These are phyloP conservation scores for Fragaria ananassa DNA, from an alignment of 306 rosid genomes.

Conservation along the genomic window DNA sequence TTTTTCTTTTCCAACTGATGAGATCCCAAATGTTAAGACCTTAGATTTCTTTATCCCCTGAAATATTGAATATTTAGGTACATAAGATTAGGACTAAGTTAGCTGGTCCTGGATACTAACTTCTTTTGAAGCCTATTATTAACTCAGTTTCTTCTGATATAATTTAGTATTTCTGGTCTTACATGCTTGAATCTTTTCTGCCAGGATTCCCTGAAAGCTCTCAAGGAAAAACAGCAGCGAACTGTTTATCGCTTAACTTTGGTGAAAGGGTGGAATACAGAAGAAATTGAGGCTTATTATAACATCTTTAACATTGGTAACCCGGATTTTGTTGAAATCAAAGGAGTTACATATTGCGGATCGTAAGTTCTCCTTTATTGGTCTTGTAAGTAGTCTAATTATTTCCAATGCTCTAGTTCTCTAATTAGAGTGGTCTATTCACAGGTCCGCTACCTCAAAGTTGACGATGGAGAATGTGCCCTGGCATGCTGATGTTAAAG, in stretches of 20 bases:
- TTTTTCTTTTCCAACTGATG: background rate
- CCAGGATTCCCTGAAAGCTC: slow-evolving; percentile 85
- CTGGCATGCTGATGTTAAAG: slow-evolving; percentile 93
- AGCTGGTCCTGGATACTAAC: background rate
- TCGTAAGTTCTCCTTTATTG: slow-evolving; percentile 52
- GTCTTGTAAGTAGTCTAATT: slow-evolving; percentile 2
- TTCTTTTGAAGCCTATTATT: background rate
- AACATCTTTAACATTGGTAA: slow-evolving; percentile 75
- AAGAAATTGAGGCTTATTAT: slow-evolving; percentile 80
- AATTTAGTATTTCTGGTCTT: slow-evolving; percentile 14
- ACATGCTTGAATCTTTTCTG: slow-evolving; percentile 18
- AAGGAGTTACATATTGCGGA: slow-evolving; percentile 98
- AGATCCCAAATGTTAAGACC: background rate
- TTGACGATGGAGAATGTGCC: slow-evolving; percentile 99
- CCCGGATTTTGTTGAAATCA: slow-evolving; percentile 95
- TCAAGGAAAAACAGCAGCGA: slow-evolving; percentile 83
- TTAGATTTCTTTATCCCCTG: background rate
- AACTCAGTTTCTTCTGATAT: slow-evolving; percentile 10
- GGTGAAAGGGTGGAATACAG: slow-evolving; percentile 96
- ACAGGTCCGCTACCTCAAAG: slow-evolving; percentile 87
- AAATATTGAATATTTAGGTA: background rate
- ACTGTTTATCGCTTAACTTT: slow-evolving; percentile 94
- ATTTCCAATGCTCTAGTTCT: slow-evolving; percentile 15
- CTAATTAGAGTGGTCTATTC: slow-evolving; percentile 26
- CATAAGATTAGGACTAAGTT: background rate